phyloP scores from a whole-genome alignment of 805 yeast species.

The Teunomyces gatunensis region DNA sequence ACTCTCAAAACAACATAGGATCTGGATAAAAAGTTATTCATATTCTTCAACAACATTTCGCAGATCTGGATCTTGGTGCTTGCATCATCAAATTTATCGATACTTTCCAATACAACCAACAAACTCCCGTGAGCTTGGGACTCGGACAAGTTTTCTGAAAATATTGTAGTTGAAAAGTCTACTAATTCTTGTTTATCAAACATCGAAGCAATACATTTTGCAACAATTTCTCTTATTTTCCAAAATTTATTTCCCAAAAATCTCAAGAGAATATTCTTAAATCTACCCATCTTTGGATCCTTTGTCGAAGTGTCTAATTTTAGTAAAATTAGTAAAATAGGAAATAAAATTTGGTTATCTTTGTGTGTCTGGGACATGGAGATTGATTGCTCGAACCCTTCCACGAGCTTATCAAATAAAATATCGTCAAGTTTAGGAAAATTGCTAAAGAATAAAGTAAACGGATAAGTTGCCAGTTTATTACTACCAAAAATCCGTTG shows the following conservation, averaged over 20 bases:
- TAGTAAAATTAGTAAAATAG: slow-evolving; percentile 70
- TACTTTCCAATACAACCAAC: slow-evolving; percentile 21
- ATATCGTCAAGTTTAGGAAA: slow-evolving; percentile 52
- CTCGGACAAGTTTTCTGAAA: slow-evolving; percentile 5
- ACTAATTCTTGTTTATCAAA: slow-evolving; percentile 16
- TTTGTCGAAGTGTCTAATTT: slow-evolving; percentile 62
- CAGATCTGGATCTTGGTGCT: slow-evolving; percentile 1
- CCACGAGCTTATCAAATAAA: slow-evolving; percentile 43
- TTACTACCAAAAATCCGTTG: slow-evolving; percentile 73
- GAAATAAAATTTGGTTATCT: slow-evolving; percentile 63
- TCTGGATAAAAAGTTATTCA: slow-evolving; percentile 15
- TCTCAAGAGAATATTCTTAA: slow-evolving; percentile 33
- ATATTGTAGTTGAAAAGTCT: slow-evolving; percentile 9
- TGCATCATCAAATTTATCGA: slow-evolving; percentile 10
- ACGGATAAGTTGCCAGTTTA: slow-evolving; percentile 41
- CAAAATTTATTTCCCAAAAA: slow-evolving; percentile 57
- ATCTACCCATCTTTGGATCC: slow-evolving; percentile 46
- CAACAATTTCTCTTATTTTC: slow-evolving; percentile 88
- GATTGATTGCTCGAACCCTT: slow-evolving; percentile 3
- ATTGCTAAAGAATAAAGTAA: slow-evolving; percentile 69
- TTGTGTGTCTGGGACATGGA: slow-evolving; percentile 14
- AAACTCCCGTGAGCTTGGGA: slow-evolving; percentile 8
- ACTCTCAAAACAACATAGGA: slow-evolving; percentile 34
- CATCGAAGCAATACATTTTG: slow-evolving; percentile 61
- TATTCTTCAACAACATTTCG: slow-evolving; percentile 1